These are phyloP conservation scores for Sphagnum fallax DNA, from an alignment of 228 moss, liverwort and hornwort genomes.

Conservation along the genomic window DNA sequence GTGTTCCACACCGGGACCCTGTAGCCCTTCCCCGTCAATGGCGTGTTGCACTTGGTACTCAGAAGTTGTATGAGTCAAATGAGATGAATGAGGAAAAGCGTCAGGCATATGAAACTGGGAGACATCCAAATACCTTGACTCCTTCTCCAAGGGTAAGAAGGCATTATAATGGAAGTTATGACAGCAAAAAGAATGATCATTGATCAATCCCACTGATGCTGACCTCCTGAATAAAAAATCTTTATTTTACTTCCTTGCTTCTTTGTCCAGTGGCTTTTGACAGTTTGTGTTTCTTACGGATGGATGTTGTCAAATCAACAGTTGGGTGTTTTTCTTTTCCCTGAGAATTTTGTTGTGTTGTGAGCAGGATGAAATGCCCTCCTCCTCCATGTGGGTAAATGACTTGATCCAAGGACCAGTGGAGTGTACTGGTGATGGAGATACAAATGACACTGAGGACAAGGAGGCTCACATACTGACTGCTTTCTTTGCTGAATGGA, in stretches of 20 bases:
- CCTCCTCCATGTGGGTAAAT: slow-evolving; percentile 3
- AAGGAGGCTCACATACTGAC: slow-evolving; percentile 23
- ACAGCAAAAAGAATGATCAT: too few relatives aligned
- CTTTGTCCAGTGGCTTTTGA: too few relatives aligned
- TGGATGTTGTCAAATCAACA: too few relatives aligned
- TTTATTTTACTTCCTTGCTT: too few relatives aligned
- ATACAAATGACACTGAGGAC: slow-evolving; percentile 16
- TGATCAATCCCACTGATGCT: slow-evolving; percentile 7
- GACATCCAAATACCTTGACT: slow-evolving; percentile 23
- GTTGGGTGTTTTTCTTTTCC: too few relatives aligned
- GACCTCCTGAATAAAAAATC: neutral
- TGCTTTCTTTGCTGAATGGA: slow-evolving; percentile 32
- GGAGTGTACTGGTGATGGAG: slow-evolving; percentile 20
- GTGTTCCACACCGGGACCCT: slow-evolving; percentile 48
- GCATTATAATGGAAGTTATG: too few relatives aligned
- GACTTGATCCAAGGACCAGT: neutral
- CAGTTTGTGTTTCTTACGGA: too few relatives aligned
- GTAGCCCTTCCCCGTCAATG: slow-evolving; percentile 37
- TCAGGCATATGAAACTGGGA: slow-evolving; percentile 36
- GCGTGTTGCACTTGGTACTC: slow-evolving; percentile 38
- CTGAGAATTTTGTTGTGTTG: neutral
- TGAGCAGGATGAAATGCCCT: slow-evolving; percentile 9
- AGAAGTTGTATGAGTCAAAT: slow-evolving; percentile 41
- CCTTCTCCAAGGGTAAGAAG: slow-evolving; percentile 19
- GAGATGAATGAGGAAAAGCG: slow-evolving; percentile 31